A percentile compares a stretch with the other conserved stretches of the same genome.
phyloP scores from a whole-genome alignment of 2,329 filamentous ascomycete species.

The Rugonectria rugulosa region DNA sequence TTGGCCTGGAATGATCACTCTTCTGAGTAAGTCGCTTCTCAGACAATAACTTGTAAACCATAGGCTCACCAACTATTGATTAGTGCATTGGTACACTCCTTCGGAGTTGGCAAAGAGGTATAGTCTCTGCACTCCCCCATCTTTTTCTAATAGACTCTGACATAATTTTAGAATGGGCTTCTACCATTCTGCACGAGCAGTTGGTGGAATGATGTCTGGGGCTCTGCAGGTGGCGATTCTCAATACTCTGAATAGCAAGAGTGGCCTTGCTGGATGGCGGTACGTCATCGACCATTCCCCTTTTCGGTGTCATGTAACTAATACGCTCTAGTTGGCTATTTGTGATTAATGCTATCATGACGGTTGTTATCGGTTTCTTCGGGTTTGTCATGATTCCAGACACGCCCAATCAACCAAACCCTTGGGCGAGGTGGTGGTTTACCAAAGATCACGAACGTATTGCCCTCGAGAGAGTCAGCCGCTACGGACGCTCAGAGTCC shows the following conservation, averaged over 20 bases:
- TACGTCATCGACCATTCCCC: slow-evolving; percentile 31
- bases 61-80: neutral
- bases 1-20: slow-evolving; percentile 32
- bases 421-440: slow-evolving; percentile 41
- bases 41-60: neutral
- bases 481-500: slow-evolving; percentile 26
- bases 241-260: slow-evolving; percentile 45
- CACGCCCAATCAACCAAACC: slow-evolving; percentile 23
- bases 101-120: slow-evolving; percentile 22
- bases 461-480: slow-evolving; percentile 40
- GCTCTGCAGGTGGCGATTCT: slow-evolving; percentile 53
- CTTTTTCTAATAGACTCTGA: neutral
- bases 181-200: slow-evolving; percentile 50
- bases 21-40: too few relatives aligned
- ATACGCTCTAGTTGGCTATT: slow-evolving; percentile 9
- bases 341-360: slow-evolving; percentile 12
- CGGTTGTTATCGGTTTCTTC: slow-evolving; percentile 10
- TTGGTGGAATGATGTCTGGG: slow-evolving; percentile 52
- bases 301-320: too few relatives aligned
- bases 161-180: slow-evolving; percentile 44
- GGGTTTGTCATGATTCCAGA: slow-evolving; percentile 18
- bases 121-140: neutral
- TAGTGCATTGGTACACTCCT: slow-evolving; percentile 25
- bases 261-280: slow-evolving; percentile 51
- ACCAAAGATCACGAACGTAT: slow-evolving; percentile 35